Evolutionary conservation across 2,329 filamentous ascomycete species (phyloP).

Genomic region (Aureobasidium sp.): DNA sequence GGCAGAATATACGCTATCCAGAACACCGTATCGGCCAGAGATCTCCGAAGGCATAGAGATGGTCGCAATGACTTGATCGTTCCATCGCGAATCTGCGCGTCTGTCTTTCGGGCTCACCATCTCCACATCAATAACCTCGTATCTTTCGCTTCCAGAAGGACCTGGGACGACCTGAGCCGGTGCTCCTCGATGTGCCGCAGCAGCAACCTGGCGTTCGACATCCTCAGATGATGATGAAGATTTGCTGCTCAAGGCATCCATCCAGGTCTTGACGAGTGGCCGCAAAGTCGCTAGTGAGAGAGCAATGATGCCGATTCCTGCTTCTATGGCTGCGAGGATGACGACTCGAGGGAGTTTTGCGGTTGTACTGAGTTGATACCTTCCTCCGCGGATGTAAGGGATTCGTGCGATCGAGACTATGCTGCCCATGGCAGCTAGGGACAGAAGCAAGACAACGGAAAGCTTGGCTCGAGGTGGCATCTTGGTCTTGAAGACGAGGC

Average conservation of each 20-base stretch:
- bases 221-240: neutral
- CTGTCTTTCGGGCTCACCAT: neutral
- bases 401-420: slow-evolving; percentile 22
- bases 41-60: slow-evolving; percentile 1
- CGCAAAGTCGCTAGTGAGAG: slow-evolving; percentile 13
- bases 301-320: slow-evolving; percentile 24
- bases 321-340: slow-evolving; percentile 25
- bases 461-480: slow-evolving; percentile 35
- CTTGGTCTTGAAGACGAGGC: slow-evolving; percentile 32
- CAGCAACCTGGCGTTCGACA: neutral
- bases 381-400: slow-evolving; percentile 18
- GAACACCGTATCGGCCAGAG: neutral
- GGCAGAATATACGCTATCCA: slow-evolving; percentile 4
- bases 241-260: slow-evolving; percentile 4
- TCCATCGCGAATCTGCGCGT: neutral
- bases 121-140: neutral
- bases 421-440: slow-evolving; percentile 26
- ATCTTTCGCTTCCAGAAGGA: neutral
- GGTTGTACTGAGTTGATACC: slow-evolving; percentile 18
- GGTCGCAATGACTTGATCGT: neutral
- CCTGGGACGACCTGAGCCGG: neutral
- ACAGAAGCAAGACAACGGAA: slow-evolving; percentile 33
- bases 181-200: neutral
- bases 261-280: slow-evolving; percentile 16
- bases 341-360: slow-evolving; percentile 20